Conservation (phyloP, 1,139 yeast genomes). For the Candida labiduridarum region DNA sequence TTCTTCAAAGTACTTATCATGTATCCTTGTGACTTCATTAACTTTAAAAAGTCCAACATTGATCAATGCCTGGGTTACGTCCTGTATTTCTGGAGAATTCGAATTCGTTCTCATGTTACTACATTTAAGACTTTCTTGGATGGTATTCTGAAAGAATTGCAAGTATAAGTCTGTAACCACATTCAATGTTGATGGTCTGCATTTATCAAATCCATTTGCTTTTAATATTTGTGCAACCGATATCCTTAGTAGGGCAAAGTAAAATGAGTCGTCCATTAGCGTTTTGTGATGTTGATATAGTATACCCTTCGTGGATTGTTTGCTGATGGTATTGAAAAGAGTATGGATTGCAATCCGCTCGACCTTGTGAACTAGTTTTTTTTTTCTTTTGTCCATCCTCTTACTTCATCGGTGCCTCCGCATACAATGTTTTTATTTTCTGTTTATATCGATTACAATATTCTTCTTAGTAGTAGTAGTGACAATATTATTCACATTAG, state of each 20-base stretch:
- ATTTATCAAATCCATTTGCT: constrained; percentile 72
- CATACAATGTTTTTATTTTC: too few species aligned
- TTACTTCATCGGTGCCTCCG: too few species aligned
- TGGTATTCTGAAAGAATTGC: constrained; percentile 52
- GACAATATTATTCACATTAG: too few species aligned
- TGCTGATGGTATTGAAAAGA: constrained; percentile 4
- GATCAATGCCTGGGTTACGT: constrained; percentile 62
- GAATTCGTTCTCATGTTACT: constrained; percentile 17
- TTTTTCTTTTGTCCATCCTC: too few species aligned
- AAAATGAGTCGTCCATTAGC: constrained; percentile 44
- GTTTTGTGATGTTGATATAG: not conserved
- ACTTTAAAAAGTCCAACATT: constrained; percentile 58
- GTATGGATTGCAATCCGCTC: too few species aligned
- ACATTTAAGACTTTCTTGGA: constrained; percentile 39
- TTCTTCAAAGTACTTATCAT: constrained; percentile 19
- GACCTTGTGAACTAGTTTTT: too few species aligned
- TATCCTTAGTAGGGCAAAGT: constrained; percentile 61
- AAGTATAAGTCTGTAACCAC: constrained; percentile 64
- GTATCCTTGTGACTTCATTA: constrained; percentile 15
- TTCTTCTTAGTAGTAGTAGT: too few species aligned
- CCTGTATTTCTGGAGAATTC: constrained; percentile 48
- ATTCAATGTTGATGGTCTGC: constrained; percentile 63
- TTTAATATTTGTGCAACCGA: constrained; percentile 69
- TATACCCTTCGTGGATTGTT: not conserved
- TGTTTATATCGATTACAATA: too few species aligned